Percentiles rank a stretch among this genome's conserved stretches.
phyloP scores from a whole-genome alignment of 176 grass and related monocot species.

The Saccharum spontaneum region DNA sequence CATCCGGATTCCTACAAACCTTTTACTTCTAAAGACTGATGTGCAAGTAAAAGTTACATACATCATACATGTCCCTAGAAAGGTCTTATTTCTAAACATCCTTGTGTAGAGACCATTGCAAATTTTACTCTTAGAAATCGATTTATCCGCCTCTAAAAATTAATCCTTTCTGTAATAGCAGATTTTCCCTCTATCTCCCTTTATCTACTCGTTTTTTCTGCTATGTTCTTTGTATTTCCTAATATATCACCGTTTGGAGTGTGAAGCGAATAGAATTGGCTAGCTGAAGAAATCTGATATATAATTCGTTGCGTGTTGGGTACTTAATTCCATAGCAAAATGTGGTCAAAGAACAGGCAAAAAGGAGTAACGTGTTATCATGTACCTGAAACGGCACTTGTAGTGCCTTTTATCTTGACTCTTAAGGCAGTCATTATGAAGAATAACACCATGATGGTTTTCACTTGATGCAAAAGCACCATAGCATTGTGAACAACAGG shows the following conservation, averaged over 20 bases:
- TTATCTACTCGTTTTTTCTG: neutral
- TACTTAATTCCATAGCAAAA: neutral
- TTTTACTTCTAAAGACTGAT: too few relatives aligned
- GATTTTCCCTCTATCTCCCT: neutral
- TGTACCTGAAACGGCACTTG: neutral
- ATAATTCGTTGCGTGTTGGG: neutral
- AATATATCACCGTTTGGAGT: neutral
- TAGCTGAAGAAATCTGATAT: neutral
- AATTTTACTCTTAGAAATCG: neutral
- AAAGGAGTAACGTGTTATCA: neutral
- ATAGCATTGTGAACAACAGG: neutral
- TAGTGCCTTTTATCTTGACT: conserved; percentile 41
- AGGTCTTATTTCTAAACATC: neutral
- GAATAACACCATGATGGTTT: conserved; percentile 24
- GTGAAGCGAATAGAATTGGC: conserved; percentile 14
- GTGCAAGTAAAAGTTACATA: neutral
- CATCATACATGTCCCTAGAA: too few relatives aligned
- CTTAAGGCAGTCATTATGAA: conserved; percentile 24
- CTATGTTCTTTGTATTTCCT: neutral
- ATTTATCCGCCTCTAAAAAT: neutral
- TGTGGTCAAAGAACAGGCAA: conserved; percentile 21
- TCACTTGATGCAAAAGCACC: conserved; percentile 6
- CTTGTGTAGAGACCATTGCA: neutral
- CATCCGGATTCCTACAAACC: too few relatives aligned
- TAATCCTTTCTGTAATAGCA: neutral